These are phyloP conservation scores for Botryotinia calthae DNA, from an alignment of 2,329 filamentous ascomycete genomes.

Conservation along the genomic window DNA sequence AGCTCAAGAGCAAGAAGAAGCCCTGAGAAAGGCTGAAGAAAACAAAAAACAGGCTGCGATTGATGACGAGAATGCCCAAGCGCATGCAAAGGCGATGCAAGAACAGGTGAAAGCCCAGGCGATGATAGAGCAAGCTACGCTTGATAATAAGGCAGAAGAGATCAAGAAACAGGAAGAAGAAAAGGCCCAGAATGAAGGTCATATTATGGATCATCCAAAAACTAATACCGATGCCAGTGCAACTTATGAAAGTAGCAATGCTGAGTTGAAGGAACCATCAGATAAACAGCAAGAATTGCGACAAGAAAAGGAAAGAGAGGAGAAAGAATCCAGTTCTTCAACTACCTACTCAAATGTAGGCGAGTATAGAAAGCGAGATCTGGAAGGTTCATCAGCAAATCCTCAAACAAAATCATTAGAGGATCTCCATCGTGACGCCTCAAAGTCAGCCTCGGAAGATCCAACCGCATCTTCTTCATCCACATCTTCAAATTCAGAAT, in stretches of 20 bases:
- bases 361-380: background rate
- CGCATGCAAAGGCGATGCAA: background rate
- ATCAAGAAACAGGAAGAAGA: background rate
- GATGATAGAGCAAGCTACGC: background rate
- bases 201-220: background rate
- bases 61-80: background rate
- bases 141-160: background rate
- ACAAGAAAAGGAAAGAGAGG: background rate
- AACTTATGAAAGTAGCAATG: background rate
- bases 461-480: background rate
- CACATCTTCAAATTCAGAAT: constrained; percentile 10
- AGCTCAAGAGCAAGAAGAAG: background rate
- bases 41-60: background rate
- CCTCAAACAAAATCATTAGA: background rate
- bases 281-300: background rate
- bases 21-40: background rate
- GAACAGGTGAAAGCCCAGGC: background rate
- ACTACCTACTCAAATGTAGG: background rate
- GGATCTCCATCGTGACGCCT: background rate
- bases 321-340: background rate
- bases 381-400: background rate
- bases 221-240: background rate
- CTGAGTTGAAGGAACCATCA: background rate
- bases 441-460: background rate
- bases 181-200: background rate